A percentile compares a stretch with the other conserved stretches of the same genome.
Evolutionary conservation across 2,329 filamentous ascomycete genomes (phyloP).

Genomic region (Blastomyces parvus): DNA sequence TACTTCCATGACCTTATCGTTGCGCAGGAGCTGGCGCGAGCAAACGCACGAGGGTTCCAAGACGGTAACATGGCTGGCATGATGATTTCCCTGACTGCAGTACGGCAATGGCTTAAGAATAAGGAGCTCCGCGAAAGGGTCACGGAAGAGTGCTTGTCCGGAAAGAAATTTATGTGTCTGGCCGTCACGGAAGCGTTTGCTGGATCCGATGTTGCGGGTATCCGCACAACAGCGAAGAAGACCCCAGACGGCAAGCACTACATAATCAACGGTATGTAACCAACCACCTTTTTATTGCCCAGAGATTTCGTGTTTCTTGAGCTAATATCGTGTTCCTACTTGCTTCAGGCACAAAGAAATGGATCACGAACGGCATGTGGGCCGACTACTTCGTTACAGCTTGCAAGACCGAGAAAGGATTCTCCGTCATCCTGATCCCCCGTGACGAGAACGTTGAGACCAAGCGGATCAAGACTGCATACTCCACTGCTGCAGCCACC

Average conservation of each 20-base stretch:
- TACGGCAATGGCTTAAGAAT: constrained; percentile 68
- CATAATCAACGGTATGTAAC: constrained; percentile 47
- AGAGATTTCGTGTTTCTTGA: neutral
- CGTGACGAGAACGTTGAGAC: constrained; percentile 41
- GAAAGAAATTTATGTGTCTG: constrained; percentile 79
- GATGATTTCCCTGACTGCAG: constrained; percentile 70
- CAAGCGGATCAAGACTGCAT: constrained; percentile 52
- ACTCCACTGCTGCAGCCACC: constrained; percentile 62
- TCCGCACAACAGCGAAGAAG: constrained; percentile 51
- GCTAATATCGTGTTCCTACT: neutral
- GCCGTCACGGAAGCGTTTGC: constrained; percentile 81
- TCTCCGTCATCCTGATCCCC: constrained; percentile 52
- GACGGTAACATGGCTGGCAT: constrained; percentile 83
- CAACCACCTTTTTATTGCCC: constrained; percentile 14
- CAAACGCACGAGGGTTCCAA: constrained; percentile 65
- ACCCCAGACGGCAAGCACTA: constrained; percentile 43
- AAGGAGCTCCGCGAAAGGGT: constrained; percentile 56
- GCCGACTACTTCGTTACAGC: constrained; percentile 54
- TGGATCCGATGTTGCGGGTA: constrained; percentile 55
- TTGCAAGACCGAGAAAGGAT: constrained; percentile 48
- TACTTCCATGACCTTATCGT: constrained; percentile 78
- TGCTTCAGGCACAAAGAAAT: constrained; percentile 44
- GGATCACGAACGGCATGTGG: constrained; percentile 55
- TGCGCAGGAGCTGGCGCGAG: constrained; percentile 60
- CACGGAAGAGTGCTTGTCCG: constrained; percentile 62